phyloP scores from a whole-genome alignment of 768 basidiomycete genomes.

The Lentinula sp. region DNA sequence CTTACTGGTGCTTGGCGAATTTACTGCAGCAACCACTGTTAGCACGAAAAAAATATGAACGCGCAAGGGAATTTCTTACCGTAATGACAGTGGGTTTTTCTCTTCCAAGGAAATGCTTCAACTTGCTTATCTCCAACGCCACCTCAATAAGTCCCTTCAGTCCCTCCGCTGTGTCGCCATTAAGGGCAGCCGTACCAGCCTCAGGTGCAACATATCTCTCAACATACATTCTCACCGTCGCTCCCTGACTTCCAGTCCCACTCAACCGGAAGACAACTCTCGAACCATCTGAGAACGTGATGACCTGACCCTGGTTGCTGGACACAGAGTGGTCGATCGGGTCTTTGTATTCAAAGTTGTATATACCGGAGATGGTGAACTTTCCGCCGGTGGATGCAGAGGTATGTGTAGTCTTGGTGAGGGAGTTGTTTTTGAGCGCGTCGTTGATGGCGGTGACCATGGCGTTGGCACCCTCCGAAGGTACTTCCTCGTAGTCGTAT shows the following conservation, averaged over 20 bases:
- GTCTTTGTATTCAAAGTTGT: conserved; percentile 95
- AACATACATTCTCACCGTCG: conserved; percentile 93
- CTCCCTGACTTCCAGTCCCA: conserved; percentile 94
- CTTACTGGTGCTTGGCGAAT: background rate
- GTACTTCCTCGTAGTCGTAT: conserved; percentile 98
- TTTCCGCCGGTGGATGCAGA: conserved; percentile 60
- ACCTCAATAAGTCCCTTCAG: conserved; percentile 95
- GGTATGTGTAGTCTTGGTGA: conserved; percentile 61
- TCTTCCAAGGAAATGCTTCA: conserved; percentile 80
- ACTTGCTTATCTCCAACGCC: conserved; percentile 76
- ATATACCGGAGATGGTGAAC: conserved; percentile 73
- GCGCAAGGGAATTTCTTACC: conserved; percentile 32
- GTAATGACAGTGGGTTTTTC: conserved; percentile 97
- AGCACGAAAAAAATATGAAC: background rate
- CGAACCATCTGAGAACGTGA: conserved; percentile 87
- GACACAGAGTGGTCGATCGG: conserved; percentile 95
- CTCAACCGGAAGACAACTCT: conserved; percentile 94
- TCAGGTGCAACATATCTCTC: conserved; percentile 81
- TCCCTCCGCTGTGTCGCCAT: conserved; percentile 79
- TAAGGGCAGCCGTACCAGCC: conserved; percentile 63
- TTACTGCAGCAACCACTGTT: background rate
- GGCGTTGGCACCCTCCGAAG: conserved; percentile 83
- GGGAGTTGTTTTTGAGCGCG: conserved; percentile 59
- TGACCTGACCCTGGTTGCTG: conserved; percentile 93
- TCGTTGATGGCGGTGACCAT: conserved; percentile 76